Evolutionary conservation across 116 monocot species (phyloP), one percentile per base, ranked within the genome.

Genomic region (Posidonia oceanica): DNA sequence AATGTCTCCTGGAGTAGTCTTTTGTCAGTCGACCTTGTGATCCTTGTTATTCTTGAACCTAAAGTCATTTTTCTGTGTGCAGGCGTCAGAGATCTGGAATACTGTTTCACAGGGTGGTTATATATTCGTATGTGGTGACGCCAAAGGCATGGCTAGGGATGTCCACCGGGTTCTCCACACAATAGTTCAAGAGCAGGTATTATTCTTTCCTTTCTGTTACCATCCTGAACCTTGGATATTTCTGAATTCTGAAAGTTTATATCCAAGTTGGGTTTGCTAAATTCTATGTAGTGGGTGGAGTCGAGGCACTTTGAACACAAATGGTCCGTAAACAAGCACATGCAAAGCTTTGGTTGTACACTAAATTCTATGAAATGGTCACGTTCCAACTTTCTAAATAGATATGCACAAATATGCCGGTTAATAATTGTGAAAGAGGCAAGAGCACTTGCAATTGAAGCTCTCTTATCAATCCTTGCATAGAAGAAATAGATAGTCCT

Each of bases 81-180:
- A 92, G 91, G 92, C 88, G 21, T 71, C 76, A 3, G 86, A 92
- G 16, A 88, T 92, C 59, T 92, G 92, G 92, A 61, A 80, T 39
- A 61, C 74, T 36, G 78, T 93, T 42, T 84, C 84, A 17, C 67
- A 82, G 40, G 84, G 84, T 48, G 86, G 78, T 59, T 86, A 92
- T 63, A 38, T 92, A 39, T 92, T 88, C 57, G 92, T 92, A 0
- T 92, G 92, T 51, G 92, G 92, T 69, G 92, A 92, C 80, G 92
- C 92, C 10, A 92, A 92, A 80, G 88, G 92, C 40, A 93, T 93
- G 93, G 93, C 93, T 36, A 80, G 82, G 79, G 93, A 93, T 74
- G 93, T 93, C 48, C 88, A 93, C 76, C 69, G 84, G 15, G 78
- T 84, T 70, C 86, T 93, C 52, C 93, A 93, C 64, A 83, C 80